These are phyloP conservation scores for Backusella tuberculispora DNA, from an alignment of 192 early-diverging fungal species.

Conservation along the genomic window DNA sequence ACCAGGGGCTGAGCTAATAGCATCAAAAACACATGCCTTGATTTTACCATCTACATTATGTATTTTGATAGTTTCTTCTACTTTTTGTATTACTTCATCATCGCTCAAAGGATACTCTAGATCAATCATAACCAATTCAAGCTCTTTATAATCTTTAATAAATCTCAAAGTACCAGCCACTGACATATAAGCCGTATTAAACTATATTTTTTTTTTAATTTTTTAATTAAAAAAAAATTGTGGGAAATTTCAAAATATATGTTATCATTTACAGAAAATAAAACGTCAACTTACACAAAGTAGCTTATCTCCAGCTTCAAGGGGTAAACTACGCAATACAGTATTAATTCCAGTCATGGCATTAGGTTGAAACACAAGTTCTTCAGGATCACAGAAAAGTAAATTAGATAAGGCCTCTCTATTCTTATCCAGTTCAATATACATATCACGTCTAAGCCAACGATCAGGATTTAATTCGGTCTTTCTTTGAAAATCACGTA, in stretches of 20 bases:
- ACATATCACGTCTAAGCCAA: slow-evolving; percentile 53
- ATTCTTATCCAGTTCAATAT: slow-evolving; percentile 32
- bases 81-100: slow-evolving; percentile 36
- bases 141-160: slow-evolving; percentile 44
- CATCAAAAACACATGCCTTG: slow-evolving; percentile 54
- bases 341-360: slow-evolving; percentile 59
- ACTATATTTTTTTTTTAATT: slow-evolving; percentile 13
- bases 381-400: slow-evolving; percentile 52
- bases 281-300: slow-evolving; percentile 20
- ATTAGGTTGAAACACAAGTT: slow-evolving; percentile 61
- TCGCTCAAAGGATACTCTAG: slow-evolving; percentile 53
- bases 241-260: background rate
- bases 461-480: slow-evolving; percentile 51
- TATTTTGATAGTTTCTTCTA: slow-evolving; percentile 7
- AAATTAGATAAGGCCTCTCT: slow-evolving; percentile 45
- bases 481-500: slow-evolving; percentile 21
- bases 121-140: slow-evolving; percentile 48
- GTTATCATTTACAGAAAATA: background rate
- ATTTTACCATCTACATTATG: slow-evolving; percentile 37
- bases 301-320: slow-evolving; percentile 47
- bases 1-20: slow-evolving; percentile 57
- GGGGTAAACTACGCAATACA: slow-evolving; percentile 48
- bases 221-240: background rate
- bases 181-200: slow-evolving; percentile 59
- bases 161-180: slow-evolving; percentile 51